Evolutionary conservation across 2,329 filamentous ascomycete genomes (phyloP), one percentile per base, ranked within the genome.

Genomic region (Xylogone sp.): DNA sequence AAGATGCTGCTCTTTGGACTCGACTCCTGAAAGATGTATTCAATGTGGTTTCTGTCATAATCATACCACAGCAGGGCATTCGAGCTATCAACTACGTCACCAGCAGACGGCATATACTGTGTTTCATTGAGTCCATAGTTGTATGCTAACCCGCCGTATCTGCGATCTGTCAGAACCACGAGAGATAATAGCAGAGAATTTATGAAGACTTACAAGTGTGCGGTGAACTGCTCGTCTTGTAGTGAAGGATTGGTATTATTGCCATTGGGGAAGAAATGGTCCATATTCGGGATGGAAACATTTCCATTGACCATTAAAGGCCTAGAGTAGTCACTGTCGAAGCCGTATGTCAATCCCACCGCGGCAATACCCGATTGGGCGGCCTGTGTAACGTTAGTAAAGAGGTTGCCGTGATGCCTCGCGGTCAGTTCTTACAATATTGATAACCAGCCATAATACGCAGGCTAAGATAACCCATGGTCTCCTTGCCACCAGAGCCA

Each of bases 311-410:
- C 56, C 1, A 69, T 61, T 4, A 73, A 53, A 3, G 71, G 63
- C 1, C 59, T 46, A 0, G 58, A 63, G 19, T 68, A 62, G n/a
- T 71, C 67, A 2, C 65, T 56, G 16, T 74, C 72, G 43, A 72
- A 68, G 1, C 70, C 66, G 52, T 75, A 77, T 1, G 69, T 70
- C 2, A 77, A 60, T 19, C 68, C 70, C 0, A 77, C 58, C 27
- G 69, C 68, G 0, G 74, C 73, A 7, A 76, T 62, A 2, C 68
- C 72, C 31, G 71, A 61, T 64, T 76, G 73, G 2, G 72, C 68
- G 18, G 62, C 65, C 72, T 73, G 24, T 1, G 2, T 9, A 19
- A n/a, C 8, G 18, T 54, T 19, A 52, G 31, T 9, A 13, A 27
- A 7, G 8, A 27, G 10, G 10, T 27, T 27, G 24, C 24, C n/a